Evolutionary conservation across 2,329 filamentous ascomycete genomes (phyloP), one percentile per base, ranked within the genome.

Genomic region (Fusarium compactum): DNA sequence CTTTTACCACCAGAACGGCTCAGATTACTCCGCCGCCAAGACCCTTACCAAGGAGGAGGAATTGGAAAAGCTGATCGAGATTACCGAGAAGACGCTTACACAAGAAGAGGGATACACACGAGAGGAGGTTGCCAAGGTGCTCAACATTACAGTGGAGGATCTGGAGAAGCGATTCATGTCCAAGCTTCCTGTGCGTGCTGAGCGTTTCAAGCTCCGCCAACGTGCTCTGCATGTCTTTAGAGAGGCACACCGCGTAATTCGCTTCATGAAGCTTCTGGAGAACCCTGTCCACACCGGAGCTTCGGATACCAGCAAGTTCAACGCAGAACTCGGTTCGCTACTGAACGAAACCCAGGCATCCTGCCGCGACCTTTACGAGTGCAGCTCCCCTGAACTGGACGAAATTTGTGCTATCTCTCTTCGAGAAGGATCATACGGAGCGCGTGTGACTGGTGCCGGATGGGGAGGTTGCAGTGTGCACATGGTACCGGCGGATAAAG

Each of bases 381-480:
- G 95, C 83, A 96, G 92, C 75, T 97, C 93, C 75, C 90, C 92
- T 1, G 95, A 98, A 80, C 88, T 98, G n/a, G 95, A 99, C 79
- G 86, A 93, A 67, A 87, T 99, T 40, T 98, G 95, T 80, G 80
- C 85, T 41, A 91, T 98, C 71, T 95, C 95, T 1, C 86, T 90
- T 29, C 85, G 84, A 18, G 92, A 92, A 1, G 96, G 96, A 4
- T 89, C 92, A 20, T 94, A 94, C 78, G 96, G 95, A 29, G 94
- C 92, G 73, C 86, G 95, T 27, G 82, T 98, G 73, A 98, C 95
- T 0, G 96, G 96, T 41, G 96, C 96, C 1, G 96, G 96, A 5
- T 99, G 96, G 96, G 96, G 96, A 67, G 96, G 96, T 4, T 98
- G 96, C 82, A 96, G 90, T 65, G 95, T 99, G 62, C 96, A 99